phyloP scores from a whole-genome alignment of 2,329 filamentous ascomycete genomes.

The Gremmenia infestans region DNA sequence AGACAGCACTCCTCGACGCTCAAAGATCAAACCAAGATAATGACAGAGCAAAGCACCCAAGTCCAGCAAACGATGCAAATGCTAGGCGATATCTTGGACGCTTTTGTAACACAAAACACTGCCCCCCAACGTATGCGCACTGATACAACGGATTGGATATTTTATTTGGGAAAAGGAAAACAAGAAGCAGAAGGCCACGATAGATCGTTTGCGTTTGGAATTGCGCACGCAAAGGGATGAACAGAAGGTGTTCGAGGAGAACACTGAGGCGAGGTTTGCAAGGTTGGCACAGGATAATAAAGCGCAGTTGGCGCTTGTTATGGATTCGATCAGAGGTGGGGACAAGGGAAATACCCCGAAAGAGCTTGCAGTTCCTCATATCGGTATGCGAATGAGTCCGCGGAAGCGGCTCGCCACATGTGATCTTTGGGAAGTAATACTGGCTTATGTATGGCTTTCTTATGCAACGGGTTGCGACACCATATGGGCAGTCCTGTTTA shows the following conservation, averaged over 20 bases:
- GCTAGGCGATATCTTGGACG: slow-evolving; percentile 5
- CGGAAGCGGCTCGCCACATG: not conserved
- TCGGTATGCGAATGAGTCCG: not conserved
- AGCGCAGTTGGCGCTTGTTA: not conserved
- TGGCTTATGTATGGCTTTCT: not conserved
- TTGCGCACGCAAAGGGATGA: not conserved
- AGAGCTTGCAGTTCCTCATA: not conserved
- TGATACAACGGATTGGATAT: slow-evolving; percentile 2
- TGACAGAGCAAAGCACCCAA: not conserved
- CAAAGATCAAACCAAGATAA: not conserved
- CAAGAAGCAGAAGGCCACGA: not conserved
- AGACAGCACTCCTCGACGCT: not conserved
- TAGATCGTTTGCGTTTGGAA: not conserved
- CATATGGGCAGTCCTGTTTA: not conserved
- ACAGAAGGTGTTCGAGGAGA: not conserved
- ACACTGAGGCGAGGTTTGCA: not conserved
- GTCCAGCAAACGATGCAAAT: slow-evolving; percentile 1
- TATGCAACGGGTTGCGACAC: not conserved
- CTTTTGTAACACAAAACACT: not conserved
- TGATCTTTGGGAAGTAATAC: not conserved
- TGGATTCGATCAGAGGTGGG: not conserved
- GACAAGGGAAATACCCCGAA: not conserved
- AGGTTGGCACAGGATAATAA: not conserved
- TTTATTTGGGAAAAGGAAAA: not conserved
- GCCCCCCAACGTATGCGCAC: not conserved